Evolutionary conservation across 495 filamentous ascomycete species (phyloP).

Genomic region (Penicillium pulvis): DNA sequence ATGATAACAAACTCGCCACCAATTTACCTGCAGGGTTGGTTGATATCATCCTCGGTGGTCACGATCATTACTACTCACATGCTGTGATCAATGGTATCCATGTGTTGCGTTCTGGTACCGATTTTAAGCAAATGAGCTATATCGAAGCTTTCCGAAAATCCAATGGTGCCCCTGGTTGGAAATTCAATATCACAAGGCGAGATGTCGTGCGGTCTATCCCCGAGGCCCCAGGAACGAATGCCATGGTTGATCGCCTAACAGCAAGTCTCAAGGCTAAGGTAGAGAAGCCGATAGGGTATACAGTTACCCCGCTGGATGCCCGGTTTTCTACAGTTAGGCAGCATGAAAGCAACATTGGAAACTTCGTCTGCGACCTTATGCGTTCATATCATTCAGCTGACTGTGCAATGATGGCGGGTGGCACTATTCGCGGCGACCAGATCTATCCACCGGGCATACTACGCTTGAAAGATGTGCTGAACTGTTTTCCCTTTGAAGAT

Average conservation of each 20-base stretch:
- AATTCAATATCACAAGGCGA: constrained; percentile 73
- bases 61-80: constrained; percentile 88
- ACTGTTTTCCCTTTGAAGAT: constrained; percentile 91
- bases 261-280: constrained; percentile 70
- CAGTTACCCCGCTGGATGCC: constrained; percentile 75
- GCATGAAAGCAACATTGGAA: constrained; percentile 79
- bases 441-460: constrained; percentile 81
- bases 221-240: constrained; percentile 55
- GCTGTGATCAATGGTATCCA: constrained; percentile 74
- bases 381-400: constrained; percentile 77
- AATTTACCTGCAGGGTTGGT: constrained; percentile 66
- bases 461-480: constrained; percentile 70
- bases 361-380: constrained; percentile 91
- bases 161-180: constrained; percentile 56
- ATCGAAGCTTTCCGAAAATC: constrained; percentile 67
- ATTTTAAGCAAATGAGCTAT: constrained; percentile 91
- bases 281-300: constrained; percentile 82
- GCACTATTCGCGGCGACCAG: constrained; percentile 89
- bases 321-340: constrained; percentile 80
- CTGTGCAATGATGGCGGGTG: constrained; percentile 80
- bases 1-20: constrained; percentile 77
- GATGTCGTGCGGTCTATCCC: constrained; percentile 70
- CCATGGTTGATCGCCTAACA: constrained; percentile 67
- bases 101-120: constrained; percentile 78
- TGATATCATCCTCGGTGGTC: constrained; percentile 84